Conservation (phyloP, 2,329 filamentous ascomycete genomes). For the Cladosporium sp. region DNA sequence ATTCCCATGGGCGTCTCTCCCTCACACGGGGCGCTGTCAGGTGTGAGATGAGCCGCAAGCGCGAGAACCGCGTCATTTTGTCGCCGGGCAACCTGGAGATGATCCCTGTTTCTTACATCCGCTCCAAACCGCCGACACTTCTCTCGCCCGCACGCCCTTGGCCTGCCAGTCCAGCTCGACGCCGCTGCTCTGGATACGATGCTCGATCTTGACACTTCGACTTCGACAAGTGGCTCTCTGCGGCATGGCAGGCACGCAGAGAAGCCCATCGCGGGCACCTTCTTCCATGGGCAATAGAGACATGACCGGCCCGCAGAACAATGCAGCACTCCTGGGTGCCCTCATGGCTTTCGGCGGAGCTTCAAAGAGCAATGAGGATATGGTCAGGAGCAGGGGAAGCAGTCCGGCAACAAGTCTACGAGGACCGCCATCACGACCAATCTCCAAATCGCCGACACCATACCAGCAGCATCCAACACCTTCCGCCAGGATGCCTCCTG, state of each 20-base stretch:
- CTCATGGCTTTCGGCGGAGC: slow-evolving; percentile 42
- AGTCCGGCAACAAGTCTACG: slow-evolving; percentile 17
- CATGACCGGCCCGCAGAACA: slow-evolving; percentile 14
- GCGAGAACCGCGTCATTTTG: too few species aligned
- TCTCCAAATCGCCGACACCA: slow-evolving; percentile 15
- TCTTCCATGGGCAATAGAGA: slow-evolving; percentile 6
- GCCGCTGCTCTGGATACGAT: background rate
- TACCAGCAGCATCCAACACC: slow-evolving; percentile 5
- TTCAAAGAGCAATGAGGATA: slow-evolving; percentile 35
- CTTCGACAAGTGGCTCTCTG: slow-evolving; percentile 1
- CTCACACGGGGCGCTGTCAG: too few species aligned
- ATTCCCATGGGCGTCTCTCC: too few species aligned
- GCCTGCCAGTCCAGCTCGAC: too few species aligned
- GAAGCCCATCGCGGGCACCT: slow-evolving; percentile 8
- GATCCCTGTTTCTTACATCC: too few species aligned
- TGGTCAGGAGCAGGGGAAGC: slow-evolving; percentile 6
- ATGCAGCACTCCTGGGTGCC: slow-evolving; percentile 48
- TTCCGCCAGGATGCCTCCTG: background rate
- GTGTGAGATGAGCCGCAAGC: too few species aligned
- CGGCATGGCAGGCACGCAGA: slow-evolving; percentile 13
- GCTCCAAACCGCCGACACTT: background rate
- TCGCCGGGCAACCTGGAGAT: too few species aligned
- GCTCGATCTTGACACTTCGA: background rate
- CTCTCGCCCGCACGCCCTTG: background rate
- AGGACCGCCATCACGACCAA: slow-evolving; percentile 16